Evolutionary conservation across 441 rosid species (phyloP).

Genomic region (Hura crepitans): DNA sequence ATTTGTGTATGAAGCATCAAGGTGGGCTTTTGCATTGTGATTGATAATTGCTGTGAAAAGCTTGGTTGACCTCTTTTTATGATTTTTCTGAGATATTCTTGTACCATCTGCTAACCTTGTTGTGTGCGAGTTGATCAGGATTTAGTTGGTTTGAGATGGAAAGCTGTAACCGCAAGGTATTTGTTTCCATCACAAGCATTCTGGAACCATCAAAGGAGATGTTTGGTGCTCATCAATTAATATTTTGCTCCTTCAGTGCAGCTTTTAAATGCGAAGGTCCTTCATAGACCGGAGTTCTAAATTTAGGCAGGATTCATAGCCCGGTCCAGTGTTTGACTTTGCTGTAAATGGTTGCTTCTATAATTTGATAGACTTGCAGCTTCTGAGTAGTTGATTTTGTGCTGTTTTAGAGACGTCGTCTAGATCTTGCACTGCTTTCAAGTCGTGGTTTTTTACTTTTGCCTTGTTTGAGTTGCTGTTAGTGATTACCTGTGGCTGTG

Average conservation of each 20-base stretch:
- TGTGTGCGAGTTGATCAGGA: slow-evolving; percentile 41
- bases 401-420: not conserved
- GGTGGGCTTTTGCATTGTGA: not conserved
- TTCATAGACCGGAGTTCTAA: not conserved
- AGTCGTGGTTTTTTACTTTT: no score
- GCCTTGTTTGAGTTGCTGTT: no score
- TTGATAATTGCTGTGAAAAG: not conserved
- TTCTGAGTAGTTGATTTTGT: not conserved
- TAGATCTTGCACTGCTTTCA: not conserved
- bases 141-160: slow-evolving; percentile 30
- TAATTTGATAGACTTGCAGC: slow-evolving; percentile 1
- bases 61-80: not conserved
- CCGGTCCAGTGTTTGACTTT: not conserved
- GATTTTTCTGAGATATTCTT: not conserved
- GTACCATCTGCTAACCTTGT: slow-evolving; percentile 27
- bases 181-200: slow-evolving; percentile 27
- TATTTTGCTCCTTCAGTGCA: not conserved
- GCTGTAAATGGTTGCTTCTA: slow-evolving; percentile 15
- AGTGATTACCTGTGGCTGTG: no score
- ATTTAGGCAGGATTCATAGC: not conserved
- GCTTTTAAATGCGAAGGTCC: not conserved
- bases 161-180: slow-evolving; percentile 24
- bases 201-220: slow-evolving; percentile 32
- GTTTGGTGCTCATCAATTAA: slow-evolving; percentile 17
- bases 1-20: no score